Conservation (phyloP, 495 filamentous ascomycete genomes). For the Clavariopsis aquatica region DNA sequence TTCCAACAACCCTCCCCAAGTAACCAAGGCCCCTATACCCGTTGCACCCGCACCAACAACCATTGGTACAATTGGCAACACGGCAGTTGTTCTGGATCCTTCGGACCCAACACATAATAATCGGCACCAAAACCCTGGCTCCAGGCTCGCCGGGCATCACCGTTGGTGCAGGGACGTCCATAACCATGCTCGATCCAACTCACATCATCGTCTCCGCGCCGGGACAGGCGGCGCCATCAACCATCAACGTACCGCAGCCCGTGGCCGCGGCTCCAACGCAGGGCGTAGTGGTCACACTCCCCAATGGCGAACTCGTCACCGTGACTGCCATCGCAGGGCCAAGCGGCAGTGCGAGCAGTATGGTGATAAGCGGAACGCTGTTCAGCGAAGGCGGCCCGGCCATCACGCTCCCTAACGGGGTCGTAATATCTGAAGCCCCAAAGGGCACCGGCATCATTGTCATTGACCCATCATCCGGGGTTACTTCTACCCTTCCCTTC, state of each 20-base stretch:
- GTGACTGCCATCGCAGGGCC: conserved; percentile 10
- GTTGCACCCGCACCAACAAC: conserved; percentile 17
- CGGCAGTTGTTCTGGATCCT: conserved; percentile 10
- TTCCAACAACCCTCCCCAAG: background rate
- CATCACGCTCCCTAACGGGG: conserved; percentile 13
- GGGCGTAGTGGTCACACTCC: conserved; percentile 19
- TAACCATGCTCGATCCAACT: conserved; percentile 20
- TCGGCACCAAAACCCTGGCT: conserved; percentile 15
- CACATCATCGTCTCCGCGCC: conserved; percentile 19
- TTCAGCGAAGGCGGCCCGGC: conserved; percentile 12
- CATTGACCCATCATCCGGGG: conserved; percentile 10
- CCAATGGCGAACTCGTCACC: conserved; percentile 16
- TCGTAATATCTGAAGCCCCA: conserved; percentile 18
- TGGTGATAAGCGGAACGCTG: conserved; percentile 14
- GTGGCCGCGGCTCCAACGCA: background rate
- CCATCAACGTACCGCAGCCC: conserved; percentile 15
- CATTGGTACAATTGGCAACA: conserved; percentile 18
- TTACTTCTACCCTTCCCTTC: conserved; percentile 12
- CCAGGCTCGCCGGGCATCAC: conserved; percentile 19
- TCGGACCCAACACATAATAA: conserved; percentile 1
- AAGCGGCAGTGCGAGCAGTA: conserved; percentile 1
- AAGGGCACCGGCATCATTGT: conserved; percentile 13
- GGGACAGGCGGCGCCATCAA: conserved; percentile 5
- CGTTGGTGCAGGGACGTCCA: conserved; percentile 6
- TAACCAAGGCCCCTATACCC: background rate